A percentile compares a stretch with the other conserved stretches of the same genome.
Evolutionary conservation across 345 rosid species (phyloP).

Genomic region (Gossypium stocksii): DNA sequence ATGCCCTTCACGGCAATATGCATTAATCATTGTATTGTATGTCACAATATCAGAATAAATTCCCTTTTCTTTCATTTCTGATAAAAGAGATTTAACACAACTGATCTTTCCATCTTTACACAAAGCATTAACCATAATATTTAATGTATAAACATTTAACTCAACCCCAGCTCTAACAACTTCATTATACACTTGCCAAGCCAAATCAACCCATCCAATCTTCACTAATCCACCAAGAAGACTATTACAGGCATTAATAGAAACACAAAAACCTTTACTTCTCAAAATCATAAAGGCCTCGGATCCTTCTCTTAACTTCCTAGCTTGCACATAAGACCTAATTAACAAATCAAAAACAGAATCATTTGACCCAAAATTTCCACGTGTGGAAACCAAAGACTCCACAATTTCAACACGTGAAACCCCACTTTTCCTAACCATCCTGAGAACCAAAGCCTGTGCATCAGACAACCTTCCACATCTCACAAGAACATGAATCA

Average conservation of each 20-base stretch:
- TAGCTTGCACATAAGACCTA: conserved; percentile 74
- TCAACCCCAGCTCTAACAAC: conserved; percentile 26
- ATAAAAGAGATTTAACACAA: conserved; percentile 26
- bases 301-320: conserved; percentile 64
- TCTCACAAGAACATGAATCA: conserved; percentile 50
- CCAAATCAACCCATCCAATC: conserved; percentile 44
- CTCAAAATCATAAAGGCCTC: conserved; percentile 34
- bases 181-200: conserved; percentile 44
- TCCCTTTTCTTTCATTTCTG: conserved; percentile 50
- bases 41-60: conserved; percentile 63
- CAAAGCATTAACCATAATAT: conserved; percentile 61
- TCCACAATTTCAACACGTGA: conserved; percentile 50
- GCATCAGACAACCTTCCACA: conserved; percentile 67
- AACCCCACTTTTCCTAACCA: conserved; percentile 75
- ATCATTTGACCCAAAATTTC: conserved; percentile 29
- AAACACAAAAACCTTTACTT: conserved; percentile 38
- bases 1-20: conserved; percentile 52
- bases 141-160: conserved; percentile 41
- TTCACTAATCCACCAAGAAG: conserved; percentile 64
- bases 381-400: conserved; percentile 38
- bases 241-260: conserved; percentile 62
- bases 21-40: conserved; percentile 63
- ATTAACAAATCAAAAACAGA: conserved; percentile 66
- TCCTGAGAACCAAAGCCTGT: conserved; percentile 64
- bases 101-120: conserved; percentile 65